These are phyloP conservation scores for Calendula officinalis DNA, from an alignment of 129 eudicot species.

Conservation along the genomic window DNA sequence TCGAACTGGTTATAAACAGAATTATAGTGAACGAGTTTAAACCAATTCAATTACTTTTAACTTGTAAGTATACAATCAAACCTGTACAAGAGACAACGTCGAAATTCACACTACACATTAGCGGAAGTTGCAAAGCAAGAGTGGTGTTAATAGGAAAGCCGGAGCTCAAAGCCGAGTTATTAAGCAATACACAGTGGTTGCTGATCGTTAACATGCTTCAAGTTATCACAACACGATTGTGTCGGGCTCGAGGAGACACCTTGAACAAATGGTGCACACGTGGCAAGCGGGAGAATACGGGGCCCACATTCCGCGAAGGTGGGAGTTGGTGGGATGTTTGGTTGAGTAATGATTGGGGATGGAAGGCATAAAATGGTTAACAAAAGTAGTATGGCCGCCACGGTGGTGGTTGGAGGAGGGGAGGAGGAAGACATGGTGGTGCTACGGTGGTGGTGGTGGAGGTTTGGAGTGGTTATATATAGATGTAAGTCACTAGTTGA, in stretches of 20 bases:
- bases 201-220: conserved; percentile 26
- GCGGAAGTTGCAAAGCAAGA: conserved; percentile 35
- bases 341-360: conserved; percentile 14
- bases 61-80: conserved; percentile 1
- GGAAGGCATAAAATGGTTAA: conserved; percentile 20
- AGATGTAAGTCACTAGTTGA: conserved; percentile 8
- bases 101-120: conserved; percentile 31
- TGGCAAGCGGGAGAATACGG: conserved; percentile 34
- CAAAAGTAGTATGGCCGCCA: background rate
- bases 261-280: conserved; percentile 36
- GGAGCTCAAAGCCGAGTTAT: conserved; percentile 32
- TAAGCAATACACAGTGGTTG: conserved; percentile 34
- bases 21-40: background rate
- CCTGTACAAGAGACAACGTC: conserved; percentile 33
- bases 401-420: conserved; percentile 6
- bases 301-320: conserved; percentile 36
- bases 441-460: background rate
- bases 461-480: conserved; percentile 2
- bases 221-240: conserved; percentile 33
- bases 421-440: conserved; percentile 19
- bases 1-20: background rate
- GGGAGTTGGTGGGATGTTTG: conserved; percentile 27
- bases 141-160: conserved; percentile 32
- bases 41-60: background rate
- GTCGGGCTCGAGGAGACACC: conserved; percentile 22